Conservation (phyloP, 2,329 filamentous ascomycete genomes). For the Colletotrichum plurivorum region DNA sequence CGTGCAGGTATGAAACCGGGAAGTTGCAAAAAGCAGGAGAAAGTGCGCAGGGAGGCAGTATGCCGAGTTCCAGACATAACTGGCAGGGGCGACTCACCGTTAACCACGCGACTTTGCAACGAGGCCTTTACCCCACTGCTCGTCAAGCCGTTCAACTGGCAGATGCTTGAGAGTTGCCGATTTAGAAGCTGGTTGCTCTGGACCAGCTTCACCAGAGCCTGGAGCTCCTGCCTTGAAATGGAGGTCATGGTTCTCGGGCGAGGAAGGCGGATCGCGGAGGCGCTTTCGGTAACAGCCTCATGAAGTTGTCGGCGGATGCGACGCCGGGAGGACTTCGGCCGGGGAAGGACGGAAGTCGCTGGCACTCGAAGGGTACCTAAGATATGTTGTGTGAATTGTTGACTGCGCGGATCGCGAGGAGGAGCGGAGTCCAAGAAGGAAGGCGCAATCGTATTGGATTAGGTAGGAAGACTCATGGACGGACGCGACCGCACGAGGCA, state of each 20-base stretch:
- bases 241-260: slow-evolving; percentile 43
- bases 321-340: slow-evolving; percentile 32
- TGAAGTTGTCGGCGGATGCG: slow-evolving; percentile 37
- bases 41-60: too few relatives aligned
- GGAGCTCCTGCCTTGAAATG: slow-evolving; percentile 59
- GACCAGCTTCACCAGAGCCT: slow-evolving; percentile 60
- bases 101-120: slow-evolving; percentile 82
- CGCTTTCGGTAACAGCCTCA: slow-evolving; percentile 38
- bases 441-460: slow-evolving; percentile 6
- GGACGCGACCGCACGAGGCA: slow-evolving; percentile 36
- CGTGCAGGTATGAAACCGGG: background rate
- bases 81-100: slow-evolving; percentile 71
- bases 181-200: slow-evolving; percentile 64
- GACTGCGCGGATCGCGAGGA: background rate
- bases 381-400: background rate
- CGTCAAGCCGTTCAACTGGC: slow-evolving; percentile 79
- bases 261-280: slow-evolving; percentile 28
- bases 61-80: background rate
- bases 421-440: slow-evolving; percentile 15
- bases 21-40: background rate
- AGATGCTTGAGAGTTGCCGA: slow-evolving; percentile 81
- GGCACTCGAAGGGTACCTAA: background rate
- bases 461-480: slow-evolving; percentile 29
- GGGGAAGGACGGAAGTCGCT: background rate
- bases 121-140: slow-evolving; percentile 89